Conservation (phyloP, 192 early-diverging fungal genomes). For the Coemansia sp. region DNA sequence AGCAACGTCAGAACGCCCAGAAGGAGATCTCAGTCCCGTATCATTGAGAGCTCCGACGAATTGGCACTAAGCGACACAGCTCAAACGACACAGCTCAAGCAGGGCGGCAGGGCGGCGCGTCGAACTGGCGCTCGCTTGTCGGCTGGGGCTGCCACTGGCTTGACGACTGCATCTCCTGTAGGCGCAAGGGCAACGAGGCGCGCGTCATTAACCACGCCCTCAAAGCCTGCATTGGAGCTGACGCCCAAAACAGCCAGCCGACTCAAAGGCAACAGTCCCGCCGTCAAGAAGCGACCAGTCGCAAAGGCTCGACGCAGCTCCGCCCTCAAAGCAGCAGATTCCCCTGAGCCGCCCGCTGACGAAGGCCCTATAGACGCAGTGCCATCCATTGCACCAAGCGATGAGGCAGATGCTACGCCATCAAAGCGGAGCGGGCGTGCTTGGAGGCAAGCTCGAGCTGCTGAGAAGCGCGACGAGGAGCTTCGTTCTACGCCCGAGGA, state of each 20-base stretch:
- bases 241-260: constrained; percentile 5
- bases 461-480: not conserved
- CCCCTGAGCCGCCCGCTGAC: not conserved
- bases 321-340: not conserved
- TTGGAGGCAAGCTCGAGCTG: not conserved
- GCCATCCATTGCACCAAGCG: not conserved
- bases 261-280: not conserved
- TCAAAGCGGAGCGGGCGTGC: not conserved
- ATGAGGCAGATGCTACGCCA: not conserved
- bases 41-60: constrained; percentile 41
- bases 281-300: not conserved
- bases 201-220: not conserved
- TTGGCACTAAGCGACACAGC: not conserved
- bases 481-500: not conserved
- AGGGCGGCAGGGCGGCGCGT: not conserved
- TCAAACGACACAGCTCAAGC: not conserved
- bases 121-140: not conserved
- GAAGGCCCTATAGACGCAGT: not conserved
- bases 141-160: not conserved
- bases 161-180: not conserved
- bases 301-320: not conserved
- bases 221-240: not conserved
- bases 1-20: not conserved
- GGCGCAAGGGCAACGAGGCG: not conserved
- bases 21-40: not conserved